Evolutionary conservation across 78 protist genomes (phyloP).

Genomic region (Bodo saltans): DNA sequence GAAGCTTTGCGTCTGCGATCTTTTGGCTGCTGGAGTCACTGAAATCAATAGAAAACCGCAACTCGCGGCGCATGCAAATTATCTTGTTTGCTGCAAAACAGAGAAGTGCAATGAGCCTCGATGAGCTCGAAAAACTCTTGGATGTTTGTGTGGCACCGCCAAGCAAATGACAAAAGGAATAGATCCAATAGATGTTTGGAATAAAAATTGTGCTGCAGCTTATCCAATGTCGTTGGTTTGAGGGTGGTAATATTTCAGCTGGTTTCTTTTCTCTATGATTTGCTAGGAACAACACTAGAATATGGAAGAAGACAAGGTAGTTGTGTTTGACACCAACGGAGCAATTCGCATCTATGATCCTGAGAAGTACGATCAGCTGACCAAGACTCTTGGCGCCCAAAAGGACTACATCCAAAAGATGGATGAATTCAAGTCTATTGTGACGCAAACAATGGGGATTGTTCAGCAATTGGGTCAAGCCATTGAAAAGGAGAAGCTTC

Average conservation of each 20-base stretch:
- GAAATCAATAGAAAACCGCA: too few species aligned
- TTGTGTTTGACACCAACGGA: conserved; percentile 1
- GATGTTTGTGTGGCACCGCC: too few species aligned
- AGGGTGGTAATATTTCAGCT: not conserved
- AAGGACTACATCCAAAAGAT: not conserved
- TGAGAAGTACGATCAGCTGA: conserved; percentile 15
- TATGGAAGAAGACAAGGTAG: conserved; percentile 9
- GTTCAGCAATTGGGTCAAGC: conserved; percentile 7
- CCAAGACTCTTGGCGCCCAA: not conserved
- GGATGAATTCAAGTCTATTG: not conserved
- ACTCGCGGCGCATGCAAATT: too few species aligned
- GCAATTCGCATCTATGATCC: conserved; percentile 2
- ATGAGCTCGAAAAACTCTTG: too few species aligned
- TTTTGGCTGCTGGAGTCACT: too few species aligned
- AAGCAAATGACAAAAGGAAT: not conserved
- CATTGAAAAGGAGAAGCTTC: conserved; percentile 8
- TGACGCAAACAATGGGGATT: not conserved
- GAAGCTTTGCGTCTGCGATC: too few species aligned
- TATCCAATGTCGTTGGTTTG: not conserved
- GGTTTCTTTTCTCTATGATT: not conserved
- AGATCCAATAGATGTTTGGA: not conserved
- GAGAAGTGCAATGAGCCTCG: too few species aligned
- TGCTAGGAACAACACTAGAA: not conserved
- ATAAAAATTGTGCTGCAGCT: not conserved
- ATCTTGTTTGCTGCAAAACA: too few species aligned